A percentile compares a stretch with the other conserved stretches of the same genome.
Conservation (phyloP, 768 basidiomycete species). For the Trametes cingulata region DNA sequence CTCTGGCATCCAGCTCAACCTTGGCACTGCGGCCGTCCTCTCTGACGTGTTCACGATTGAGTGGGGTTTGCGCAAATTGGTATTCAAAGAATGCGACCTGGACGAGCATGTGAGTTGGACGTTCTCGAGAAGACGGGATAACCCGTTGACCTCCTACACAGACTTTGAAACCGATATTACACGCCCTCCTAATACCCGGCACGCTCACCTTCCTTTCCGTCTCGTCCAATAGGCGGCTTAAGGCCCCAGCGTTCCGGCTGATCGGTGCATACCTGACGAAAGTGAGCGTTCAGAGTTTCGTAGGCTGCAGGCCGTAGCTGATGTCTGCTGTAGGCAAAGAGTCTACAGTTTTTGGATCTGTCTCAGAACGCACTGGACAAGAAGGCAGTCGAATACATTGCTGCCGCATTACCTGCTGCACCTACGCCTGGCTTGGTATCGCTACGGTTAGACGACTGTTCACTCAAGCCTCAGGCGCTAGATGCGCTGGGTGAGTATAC, state of each 20-base stretch:
- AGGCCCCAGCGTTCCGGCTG: slow-evolving; percentile 71
- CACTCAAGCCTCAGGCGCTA: slow-evolving; percentile 67
- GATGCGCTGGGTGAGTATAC: slow-evolving; percentile 73
- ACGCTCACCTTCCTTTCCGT: slow-evolving; percentile 82
- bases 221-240: slow-evolving; percentile 83
- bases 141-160: slow-evolving; percentile 30
- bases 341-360: slow-evolving; percentile 84
- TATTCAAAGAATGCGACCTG: slow-evolving; percentile 84
- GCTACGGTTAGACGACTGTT: slow-evolving; percentile 87
- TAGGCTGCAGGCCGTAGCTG: neutral
- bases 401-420: slow-evolving; percentile 58
- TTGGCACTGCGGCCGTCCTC: slow-evolving; percentile 71
- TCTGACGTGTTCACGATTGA: slow-evolving; percentile 92
- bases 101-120: slow-evolving; percentile 67
- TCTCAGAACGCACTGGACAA: slow-evolving; percentile 87
- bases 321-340: slow-evolving; percentile 55
- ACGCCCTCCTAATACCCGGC: slow-evolving; percentile 83
- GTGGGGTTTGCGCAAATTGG: slow-evolving; percentile 87
- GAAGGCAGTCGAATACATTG: slow-evolving; percentile 79
- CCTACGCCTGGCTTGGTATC: slow-evolving; percentile 67
- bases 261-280: slow-evolving; percentile 80
- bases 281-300: slow-evolving; percentile 39
- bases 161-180: slow-evolving; percentile 87
- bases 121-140: neutral
- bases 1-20: slow-evolving; percentile 75